These are phyloP conservation scores for Chrysoporthe deuterocubensis DNA, from an alignment of 2,329 filamentous ascomycete species.

Conservation along the genomic window DNA sequence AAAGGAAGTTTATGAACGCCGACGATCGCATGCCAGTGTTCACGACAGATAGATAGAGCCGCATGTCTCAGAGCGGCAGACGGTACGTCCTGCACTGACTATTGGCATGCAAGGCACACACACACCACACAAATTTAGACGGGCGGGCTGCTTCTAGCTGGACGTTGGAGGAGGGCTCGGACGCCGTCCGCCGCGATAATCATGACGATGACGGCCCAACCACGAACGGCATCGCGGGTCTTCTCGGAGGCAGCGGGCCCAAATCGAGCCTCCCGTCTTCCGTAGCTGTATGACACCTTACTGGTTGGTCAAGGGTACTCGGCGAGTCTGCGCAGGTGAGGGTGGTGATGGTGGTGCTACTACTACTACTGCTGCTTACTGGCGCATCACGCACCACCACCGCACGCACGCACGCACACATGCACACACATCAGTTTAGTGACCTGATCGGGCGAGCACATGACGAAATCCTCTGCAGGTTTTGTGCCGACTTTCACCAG, in stretches of 20 bases:
- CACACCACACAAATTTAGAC: no score
- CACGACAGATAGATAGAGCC: slow-evolving; percentile 9
- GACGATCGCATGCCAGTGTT: neutral
- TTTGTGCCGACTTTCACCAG: neutral
- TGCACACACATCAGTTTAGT: neutral
- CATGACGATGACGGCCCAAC: neutral
- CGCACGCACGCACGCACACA: neutral
- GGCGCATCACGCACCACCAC: neutral
- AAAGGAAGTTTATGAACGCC: no score
- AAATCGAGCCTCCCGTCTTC: no score
- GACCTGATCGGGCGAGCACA: slow-evolving; percentile 4
- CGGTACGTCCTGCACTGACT: neutral
- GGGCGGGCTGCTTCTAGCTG: neutral
- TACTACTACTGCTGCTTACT: neutral
- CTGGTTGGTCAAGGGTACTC: neutral
- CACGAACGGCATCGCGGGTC: neutral
- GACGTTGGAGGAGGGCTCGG: neutral
- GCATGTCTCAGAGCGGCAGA: slow-evolving; percentile 9
- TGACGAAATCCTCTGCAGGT: slow-evolving; percentile 2
- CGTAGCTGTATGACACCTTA: no score
- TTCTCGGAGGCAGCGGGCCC: neutral
- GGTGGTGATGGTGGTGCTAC: neutral
- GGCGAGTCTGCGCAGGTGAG: neutral
- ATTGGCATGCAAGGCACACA: slow-evolving; percentile 10
- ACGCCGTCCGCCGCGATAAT: slow-evolving; percentile 1